Conservation (phyloP, 306 rosid species). For the Gastrolobium villosum region DNA sequence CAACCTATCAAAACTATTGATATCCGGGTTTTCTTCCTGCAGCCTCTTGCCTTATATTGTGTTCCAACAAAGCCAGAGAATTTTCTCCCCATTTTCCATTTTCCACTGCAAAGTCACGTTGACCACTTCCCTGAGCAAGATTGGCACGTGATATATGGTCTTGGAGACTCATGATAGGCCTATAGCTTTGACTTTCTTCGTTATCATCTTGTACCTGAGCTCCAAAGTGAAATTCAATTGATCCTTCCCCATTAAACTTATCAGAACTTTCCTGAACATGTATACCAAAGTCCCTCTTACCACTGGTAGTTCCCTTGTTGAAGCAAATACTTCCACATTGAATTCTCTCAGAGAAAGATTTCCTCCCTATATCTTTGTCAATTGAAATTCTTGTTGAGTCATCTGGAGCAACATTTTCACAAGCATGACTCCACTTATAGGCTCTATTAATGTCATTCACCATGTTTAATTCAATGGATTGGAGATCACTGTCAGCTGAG, state of each 20-base stretch:
- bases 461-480: constrained; percentile 89
- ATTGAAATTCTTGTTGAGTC: constrained; percentile 60
- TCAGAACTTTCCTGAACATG: constrained; percentile 58
- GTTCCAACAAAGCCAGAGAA: constrained; percentile 41
- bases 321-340: constrained; percentile 96
- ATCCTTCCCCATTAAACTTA: constrained; percentile 52
- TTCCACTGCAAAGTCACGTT: constrained; percentile 43
- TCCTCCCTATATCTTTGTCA: constrained; percentile 76
- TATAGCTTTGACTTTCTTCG: constrained; percentile 51
- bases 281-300: constrained; percentile 59
- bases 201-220: constrained; percentile 56
- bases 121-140: constrained; percentile 50
- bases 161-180: constrained; percentile 49
- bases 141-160: constrained; percentile 57
- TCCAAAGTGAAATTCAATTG: constrained; percentile 48
- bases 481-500: constrained; percentile 79
- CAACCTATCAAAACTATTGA: constrained; percentile 48
- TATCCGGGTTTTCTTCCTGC: constrained; percentile 39
- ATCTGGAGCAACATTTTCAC: constrained; percentile 54
- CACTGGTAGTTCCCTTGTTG: constrained; percentile 63
- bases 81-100: constrained; percentile 49
- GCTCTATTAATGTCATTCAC: constrained; percentile 66
- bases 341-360: constrained; percentile 78
- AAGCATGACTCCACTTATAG: constrained; percentile 72
- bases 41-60: constrained; percentile 52